Evolutionary conservation across 2,329 filamentous ascomycete genomes (phyloP).

Genomic region (Graphilbum sp.): DNA sequence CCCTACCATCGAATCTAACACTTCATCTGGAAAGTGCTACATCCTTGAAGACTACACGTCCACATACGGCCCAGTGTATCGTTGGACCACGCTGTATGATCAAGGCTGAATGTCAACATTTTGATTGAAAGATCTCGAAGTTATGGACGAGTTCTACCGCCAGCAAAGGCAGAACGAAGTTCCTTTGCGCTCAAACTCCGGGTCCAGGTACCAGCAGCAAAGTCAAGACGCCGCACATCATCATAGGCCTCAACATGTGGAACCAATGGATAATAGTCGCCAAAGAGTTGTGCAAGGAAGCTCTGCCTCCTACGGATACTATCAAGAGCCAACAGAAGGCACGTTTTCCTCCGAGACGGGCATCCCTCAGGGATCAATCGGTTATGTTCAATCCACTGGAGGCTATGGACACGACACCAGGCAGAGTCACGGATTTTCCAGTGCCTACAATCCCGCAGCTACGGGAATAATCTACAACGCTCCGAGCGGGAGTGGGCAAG

Average conservation of each 20-base stretch:
- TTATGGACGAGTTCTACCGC: constrained; percentile 63
- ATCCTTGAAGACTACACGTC: too few species aligned
- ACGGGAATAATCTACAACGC: constrained; percentile 73
- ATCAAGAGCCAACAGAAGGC: constrained; percentile 41
- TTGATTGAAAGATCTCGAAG: neutral
- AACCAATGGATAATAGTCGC: neutral
- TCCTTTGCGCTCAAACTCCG: constrained; percentile 44
- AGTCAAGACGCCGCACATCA: constrained; percentile 32
- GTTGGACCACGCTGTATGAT: too few species aligned
- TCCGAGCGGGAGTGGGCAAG: constrained; percentile 42
- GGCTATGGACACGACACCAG: constrained; percentile 45
- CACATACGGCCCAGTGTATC: too few species aligned
- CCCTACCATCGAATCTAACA: too few species aligned
- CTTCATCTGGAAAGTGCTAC: too few species aligned
- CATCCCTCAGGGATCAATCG: constrained; percentile 38
- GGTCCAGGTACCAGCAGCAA: constrained; percentile 30
- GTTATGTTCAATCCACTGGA: constrained; percentile 36
- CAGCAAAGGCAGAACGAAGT: constrained; percentile 61
- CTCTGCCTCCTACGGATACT: constrained; percentile 39
- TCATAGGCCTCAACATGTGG: constrained; percentile 23
- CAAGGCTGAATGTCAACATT: too few species aligned
- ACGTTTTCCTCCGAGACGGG: constrained; percentile 30
- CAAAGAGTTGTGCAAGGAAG: constrained; percentile 5
- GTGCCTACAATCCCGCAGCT: constrained; percentile 37
- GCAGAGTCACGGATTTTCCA: constrained; percentile 35